These are phyloP conservation scores for Ophiocytium majus DNA, from an alignment of 352 stramenopile genomes.

Conservation along the genomic window DNA sequence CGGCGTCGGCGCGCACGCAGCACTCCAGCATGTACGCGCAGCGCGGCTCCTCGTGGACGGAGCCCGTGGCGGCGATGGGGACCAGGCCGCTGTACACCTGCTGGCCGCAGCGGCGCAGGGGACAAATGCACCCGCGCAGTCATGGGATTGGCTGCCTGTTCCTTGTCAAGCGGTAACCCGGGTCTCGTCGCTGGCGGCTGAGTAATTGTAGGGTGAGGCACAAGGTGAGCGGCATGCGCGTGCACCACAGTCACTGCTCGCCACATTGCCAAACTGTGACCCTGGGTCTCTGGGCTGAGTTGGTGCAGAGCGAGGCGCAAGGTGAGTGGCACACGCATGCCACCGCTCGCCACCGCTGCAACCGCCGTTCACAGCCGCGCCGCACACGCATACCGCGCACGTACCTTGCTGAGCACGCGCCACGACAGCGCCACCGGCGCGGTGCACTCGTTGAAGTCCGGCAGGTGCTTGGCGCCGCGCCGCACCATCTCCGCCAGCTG, in stretches of 20 bases:
- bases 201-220: background rate
- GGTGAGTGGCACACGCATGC: background rate
- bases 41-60: conserved; percentile 23
- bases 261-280: too few species aligned
- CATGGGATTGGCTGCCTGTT: too few species aligned
- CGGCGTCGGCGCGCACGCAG: conserved; percentile 39
- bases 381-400: too few species aligned
- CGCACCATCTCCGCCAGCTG: background rate
- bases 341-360: background rate
- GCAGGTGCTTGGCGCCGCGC: conserved; percentile 13
- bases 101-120: too few species aligned
- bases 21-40: conserved; percentile 42
- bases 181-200: too few species aligned
- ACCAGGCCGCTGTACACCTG: conserved; percentile 43
- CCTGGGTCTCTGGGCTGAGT: too few species aligned
- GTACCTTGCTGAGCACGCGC: background rate
- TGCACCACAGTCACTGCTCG: too few species aligned
- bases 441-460: background rate
- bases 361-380: too few species aligned
- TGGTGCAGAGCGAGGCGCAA: background rate
- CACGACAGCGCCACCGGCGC: background rate
- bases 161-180: too few species aligned
- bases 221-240: background rate
- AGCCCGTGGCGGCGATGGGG: conserved; percentile 18
- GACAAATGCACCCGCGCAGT: too few species aligned